These are phyloP conservation scores for Alternaria brassicae DNA, from an alignment of 2,329 filamentous ascomycete genomes.

Conservation along the genomic window DNA sequence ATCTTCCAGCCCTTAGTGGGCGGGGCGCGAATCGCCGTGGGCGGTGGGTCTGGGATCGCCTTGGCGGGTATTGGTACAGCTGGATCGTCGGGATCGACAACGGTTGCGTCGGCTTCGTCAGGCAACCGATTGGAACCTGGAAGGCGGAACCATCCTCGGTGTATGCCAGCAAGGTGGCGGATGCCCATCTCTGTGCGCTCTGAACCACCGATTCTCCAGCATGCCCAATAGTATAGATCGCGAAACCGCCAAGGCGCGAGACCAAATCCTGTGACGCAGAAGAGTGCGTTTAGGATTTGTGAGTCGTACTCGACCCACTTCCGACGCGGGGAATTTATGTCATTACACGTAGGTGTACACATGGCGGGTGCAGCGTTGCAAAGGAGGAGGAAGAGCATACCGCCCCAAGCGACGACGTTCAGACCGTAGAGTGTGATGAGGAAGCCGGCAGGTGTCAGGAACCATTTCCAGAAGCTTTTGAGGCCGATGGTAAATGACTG, in stretches of 20 bases:
- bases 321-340: slow-evolving; percentile 76
- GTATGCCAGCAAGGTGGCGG: slow-evolving; percentile 74
- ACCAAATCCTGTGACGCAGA: slow-evolving; percentile 87
- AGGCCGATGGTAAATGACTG: slow-evolving; percentile 66
- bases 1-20: slow-evolving; percentile 76
- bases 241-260: slow-evolving; percentile 84
- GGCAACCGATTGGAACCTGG: slow-evolving; percentile 67
- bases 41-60: slow-evolving; percentile 69
- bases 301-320: slow-evolving; percentile 87
- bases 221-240: slow-evolving; percentile 75
- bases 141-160: slow-evolving; percentile 78
- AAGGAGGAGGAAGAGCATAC: slow-evolving; percentile 86
- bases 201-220: slow-evolving; percentile 64
- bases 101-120: slow-evolving; percentile 30
- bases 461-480: slow-evolving; percentile 73
- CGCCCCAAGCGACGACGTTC: slow-evolving; percentile 87
- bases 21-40: slow-evolving; percentile 74
- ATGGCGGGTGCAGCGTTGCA: slow-evolving; percentile 76
- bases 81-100: slow-evolving; percentile 48
- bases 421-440: slow-evolving; percentile 79
- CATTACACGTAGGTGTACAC: slow-evolving; percentile 74
- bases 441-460: slow-evolving; percentile 77
- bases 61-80: slow-evolving; percentile 68
- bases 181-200: slow-evolving; percentile 60
- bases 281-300: slow-evolving; percentile 82